These are phyloP conservation scores for Gamsiella multidivaricata DNA, from an alignment of 192 early-diverging fungal genomes.

Conservation along the genomic window DNA sequence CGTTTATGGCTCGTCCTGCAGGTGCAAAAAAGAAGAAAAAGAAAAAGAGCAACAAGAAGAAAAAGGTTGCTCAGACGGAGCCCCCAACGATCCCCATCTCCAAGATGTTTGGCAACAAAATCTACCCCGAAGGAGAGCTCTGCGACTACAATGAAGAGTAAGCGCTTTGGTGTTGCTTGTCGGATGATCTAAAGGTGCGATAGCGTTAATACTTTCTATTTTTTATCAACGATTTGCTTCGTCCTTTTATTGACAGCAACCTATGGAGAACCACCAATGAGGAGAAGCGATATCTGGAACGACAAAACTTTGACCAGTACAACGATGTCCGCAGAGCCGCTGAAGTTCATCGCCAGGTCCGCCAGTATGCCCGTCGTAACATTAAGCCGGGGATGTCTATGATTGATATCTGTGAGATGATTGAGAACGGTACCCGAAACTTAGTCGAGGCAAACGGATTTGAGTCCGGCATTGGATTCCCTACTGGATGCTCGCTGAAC, in stretches of 20 bases:
- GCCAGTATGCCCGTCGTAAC: conserved; percentile 77
- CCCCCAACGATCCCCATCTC: conserved; percentile 82
- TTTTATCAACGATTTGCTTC: no score
- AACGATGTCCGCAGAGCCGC: conserved; percentile 88
- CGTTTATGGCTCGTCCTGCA: not conserved
- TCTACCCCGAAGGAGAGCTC: conserved; percentile 87
- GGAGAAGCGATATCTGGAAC: conserved; percentile 90
- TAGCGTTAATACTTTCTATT: no score
- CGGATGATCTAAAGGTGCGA: no score
- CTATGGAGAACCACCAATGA: conserved; percentile 89
- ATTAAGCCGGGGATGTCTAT: conserved; percentile 97
- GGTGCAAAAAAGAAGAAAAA: conserved; percentile 73
- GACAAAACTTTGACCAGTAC: conserved; percentile 75
- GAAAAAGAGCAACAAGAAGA: conserved; percentile 73
- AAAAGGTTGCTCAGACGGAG: conserved; percentile 68
- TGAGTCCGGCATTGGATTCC: conserved; percentile 92
- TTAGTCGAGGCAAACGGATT: conserved; percentile 89
- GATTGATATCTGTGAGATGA: conserved; percentile 91
- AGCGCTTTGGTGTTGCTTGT: conserved; percentile 13
- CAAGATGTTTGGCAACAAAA: conserved; percentile 79
- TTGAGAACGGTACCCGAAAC: conserved; percentile 94
- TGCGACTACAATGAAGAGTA: conserved; percentile 89
- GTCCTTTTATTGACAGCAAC: conserved; percentile 65
- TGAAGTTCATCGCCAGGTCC: conserved; percentile 95
- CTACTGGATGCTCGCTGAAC: conserved; percentile 94